Evolutionary conservation across 208 protist species (phyloP).

Genomic region (Endotrypanum monterogeii): DNA sequence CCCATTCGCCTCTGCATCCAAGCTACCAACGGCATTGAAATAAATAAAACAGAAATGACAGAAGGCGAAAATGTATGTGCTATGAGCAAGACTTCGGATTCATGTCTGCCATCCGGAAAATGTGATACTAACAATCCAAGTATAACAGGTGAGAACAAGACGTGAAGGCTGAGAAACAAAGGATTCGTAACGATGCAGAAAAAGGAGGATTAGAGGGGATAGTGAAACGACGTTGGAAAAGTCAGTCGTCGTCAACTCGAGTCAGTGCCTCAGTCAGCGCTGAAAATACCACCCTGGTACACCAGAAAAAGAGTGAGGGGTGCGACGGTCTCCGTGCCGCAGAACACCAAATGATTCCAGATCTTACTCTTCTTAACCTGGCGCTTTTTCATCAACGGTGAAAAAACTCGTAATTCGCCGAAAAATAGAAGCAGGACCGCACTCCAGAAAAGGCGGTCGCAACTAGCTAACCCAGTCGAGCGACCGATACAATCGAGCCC

Average conservation of each 20-base stretch:
- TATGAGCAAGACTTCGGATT: neutral
- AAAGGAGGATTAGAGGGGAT: too few relatives aligned
- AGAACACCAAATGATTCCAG: neutral
- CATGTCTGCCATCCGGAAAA: neutral
- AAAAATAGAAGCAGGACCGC: neutral
- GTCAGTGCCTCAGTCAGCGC: neutral
- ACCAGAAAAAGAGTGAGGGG: neutral
- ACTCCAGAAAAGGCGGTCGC: neutral
- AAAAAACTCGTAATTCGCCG: neutral
- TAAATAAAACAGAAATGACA: too few relatives aligned
- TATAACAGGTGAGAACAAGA: neutral
- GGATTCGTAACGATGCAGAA: neutral
- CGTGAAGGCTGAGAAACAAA: neutral
- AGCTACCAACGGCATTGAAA: neutral
- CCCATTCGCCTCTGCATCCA: constrained; percentile 18
- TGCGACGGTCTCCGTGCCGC: neutral
- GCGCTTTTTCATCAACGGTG: neutral
- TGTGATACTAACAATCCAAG: neutral
- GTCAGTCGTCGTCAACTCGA: too few relatives aligned
- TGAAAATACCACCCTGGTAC: neutral
- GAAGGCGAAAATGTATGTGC: neutral
- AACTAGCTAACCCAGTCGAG: constrained; percentile 12
- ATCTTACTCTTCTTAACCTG: neutral
- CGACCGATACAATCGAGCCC: constrained; percentile 64
- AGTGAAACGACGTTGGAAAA: neutral